Evolutionary conservation across 164 flowering plant genomes (phyloP).

Genomic region (Piper betle): DNA sequence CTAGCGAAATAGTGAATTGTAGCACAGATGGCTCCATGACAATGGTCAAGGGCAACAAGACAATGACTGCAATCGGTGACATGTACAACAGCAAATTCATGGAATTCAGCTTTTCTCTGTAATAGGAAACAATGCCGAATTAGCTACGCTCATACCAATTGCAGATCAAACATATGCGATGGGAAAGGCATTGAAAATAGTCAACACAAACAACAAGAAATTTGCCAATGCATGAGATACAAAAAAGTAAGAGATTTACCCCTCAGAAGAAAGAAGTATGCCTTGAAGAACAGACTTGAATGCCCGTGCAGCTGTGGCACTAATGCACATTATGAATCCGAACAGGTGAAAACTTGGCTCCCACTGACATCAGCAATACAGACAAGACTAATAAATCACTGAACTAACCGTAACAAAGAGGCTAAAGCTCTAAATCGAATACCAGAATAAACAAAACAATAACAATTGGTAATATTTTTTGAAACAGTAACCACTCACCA

Average conservation of each 20-base stretch:
- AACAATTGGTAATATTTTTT: too few relatives aligned
- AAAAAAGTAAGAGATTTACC: constrained; percentile 26
- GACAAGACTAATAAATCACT: neutral
- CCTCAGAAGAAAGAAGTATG: constrained; percentile 82
- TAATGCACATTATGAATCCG: constrained; percentile 86
- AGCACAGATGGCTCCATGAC: constrained; percentile 68
- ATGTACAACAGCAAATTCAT: constrained; percentile 92
- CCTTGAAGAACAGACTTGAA: constrained; percentile 96
- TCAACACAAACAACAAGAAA: neutral
- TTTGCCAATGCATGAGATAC: neutral
- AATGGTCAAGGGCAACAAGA: constrained; percentile 55
- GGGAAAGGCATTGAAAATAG: neutral
- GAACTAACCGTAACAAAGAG: too few relatives aligned
- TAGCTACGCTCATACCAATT: neutral
- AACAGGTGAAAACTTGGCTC: constrained; percentile 83
- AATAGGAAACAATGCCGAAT: neutral
- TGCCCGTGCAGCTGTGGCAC: constrained; percentile 94
- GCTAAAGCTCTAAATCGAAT: too few relatives aligned
- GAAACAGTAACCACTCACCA: neutral
- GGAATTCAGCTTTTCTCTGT: constrained; percentile 91
- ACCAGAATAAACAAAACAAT: too few relatives aligned
- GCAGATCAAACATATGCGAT: too few relatives aligned
- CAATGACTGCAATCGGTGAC: constrained; percentile 84
- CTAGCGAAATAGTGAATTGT: constrained; percentile 37
- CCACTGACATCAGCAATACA: constrained; percentile 38